Percentiles rank a stretch among this genome's conserved stretches.
phyloP scores from a whole-genome alignment of 768 basidiomycete genomes.

The Cystobasidium ongulense region DNA sequence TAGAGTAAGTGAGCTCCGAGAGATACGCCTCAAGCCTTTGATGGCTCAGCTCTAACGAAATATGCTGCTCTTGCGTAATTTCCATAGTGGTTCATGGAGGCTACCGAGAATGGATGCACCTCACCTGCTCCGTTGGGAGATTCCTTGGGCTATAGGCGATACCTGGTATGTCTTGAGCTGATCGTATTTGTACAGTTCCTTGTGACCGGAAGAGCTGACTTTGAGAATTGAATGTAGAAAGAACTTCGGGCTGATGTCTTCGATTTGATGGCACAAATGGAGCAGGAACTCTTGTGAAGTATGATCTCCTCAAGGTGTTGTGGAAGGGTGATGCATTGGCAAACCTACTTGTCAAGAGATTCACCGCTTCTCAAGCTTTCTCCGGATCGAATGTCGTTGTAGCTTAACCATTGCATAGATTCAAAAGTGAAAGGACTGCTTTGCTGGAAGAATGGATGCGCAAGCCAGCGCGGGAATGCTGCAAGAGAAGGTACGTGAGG shows the following conservation, averaged over 20 bases:
- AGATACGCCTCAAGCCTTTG: background rate
- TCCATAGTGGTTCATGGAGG: background rate
- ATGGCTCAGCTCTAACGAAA: background rate
- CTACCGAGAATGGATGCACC: constrained; percentile 5
- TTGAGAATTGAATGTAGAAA: background rate
- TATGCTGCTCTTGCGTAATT: background rate
- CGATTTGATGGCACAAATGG: background rate
- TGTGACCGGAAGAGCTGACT: no score
- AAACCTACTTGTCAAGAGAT: no score
- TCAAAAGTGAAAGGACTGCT: no score
- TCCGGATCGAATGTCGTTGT: no score
- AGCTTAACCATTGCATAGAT: no score
- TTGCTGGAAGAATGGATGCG: no score
- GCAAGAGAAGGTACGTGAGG: background rate
- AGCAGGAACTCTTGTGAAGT: background rate
- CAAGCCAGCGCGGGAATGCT: background rate
- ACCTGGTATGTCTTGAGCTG: background rate
- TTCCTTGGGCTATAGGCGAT: background rate
- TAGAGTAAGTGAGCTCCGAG: background rate
- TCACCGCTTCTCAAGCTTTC: no score
- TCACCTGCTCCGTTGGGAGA: background rate
- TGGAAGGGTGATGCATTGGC: no score
- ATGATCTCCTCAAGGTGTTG: no score
- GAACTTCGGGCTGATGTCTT: background rate
- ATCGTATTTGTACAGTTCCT: no score